A percentile compares a stretch with the other conserved stretches of the same genome.
Conservation (phyloP, 495 filamentous ascomycete genomes). For the Lophiostoma macrostomum region DNA sequence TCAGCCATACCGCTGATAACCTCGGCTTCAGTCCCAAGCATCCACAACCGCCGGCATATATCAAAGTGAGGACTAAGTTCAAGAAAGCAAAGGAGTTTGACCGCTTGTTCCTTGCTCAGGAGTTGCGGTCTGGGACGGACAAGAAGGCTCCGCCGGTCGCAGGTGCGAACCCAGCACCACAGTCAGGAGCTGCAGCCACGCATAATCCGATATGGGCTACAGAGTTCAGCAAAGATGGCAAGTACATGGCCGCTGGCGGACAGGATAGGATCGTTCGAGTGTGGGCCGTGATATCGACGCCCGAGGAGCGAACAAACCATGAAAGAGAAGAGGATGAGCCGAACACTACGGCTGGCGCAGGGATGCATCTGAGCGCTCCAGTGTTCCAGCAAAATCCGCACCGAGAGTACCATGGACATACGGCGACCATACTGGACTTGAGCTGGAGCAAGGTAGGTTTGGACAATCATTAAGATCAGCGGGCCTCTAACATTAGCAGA, state of each 20-base stretch:
- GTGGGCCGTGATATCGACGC: slow-evolving; percentile 83
- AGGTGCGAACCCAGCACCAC: slow-evolving; percentile 21
- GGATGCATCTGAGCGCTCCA: slow-evolving; percentile 70
- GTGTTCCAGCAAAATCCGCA: slow-evolving; percentile 81
- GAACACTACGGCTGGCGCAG: slow-evolving; percentile 47
- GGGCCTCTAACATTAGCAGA: slow-evolving; percentile 46
- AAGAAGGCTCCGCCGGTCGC: slow-evolving; percentile 22
- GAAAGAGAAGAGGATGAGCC: slow-evolving; percentile 66
- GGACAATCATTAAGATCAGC: background rate
- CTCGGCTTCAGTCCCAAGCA: slow-evolving; percentile 81
- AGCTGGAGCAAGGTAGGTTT: slow-evolving; percentile 87
- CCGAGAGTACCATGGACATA: slow-evolving; percentile 80
- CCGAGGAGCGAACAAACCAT: slow-evolving; percentile 69
- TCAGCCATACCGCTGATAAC: slow-evolving; percentile 69
- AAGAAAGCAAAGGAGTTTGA: slow-evolving; percentile 84
- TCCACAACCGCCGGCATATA: slow-evolving; percentile 87
- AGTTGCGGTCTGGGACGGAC: slow-evolving; percentile 51
- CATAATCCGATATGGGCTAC: slow-evolving; percentile 79
- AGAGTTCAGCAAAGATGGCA: slow-evolving; percentile 91
- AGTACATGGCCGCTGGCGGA: slow-evolving; percentile 83
- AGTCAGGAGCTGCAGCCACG: slow-evolving; percentile 23
- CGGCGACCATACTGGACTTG: slow-evolving; percentile 80
- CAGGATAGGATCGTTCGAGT: slow-evolving; percentile 83
- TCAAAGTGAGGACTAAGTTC: slow-evolving; percentile 74
- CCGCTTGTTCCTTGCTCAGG: slow-evolving; percentile 86